Conservation (phyloP, 225 moss, liverwort and hornwort species). For the Rhytidiadelphus loreus region DNA sequence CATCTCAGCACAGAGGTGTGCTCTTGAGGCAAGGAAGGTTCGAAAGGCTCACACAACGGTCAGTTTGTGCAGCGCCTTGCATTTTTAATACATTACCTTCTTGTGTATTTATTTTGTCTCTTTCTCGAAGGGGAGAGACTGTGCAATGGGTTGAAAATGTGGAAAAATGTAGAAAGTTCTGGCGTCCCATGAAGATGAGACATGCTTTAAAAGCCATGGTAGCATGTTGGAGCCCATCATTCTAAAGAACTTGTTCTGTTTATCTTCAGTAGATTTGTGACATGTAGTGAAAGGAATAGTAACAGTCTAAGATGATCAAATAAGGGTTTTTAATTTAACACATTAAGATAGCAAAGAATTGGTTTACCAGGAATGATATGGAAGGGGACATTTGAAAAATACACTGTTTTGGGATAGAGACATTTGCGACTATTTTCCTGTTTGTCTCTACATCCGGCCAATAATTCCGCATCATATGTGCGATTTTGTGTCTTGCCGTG, state of each 20-base stretch:
- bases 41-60: slow-evolving; percentile 58
- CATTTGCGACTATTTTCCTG: neutral
- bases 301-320: neutral
- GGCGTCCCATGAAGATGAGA: neutral
- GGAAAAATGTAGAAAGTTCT: neutral
- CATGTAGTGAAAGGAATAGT: neutral
- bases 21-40: slow-evolving; percentile 64
- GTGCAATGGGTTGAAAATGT: neutral
- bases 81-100: neutral
- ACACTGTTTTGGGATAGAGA: neutral
- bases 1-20: slow-evolving; percentile 81
- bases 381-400: neutral
- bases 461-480: neutral
- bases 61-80: neutral
- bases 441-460: neutral
- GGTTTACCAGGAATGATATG: neutral
- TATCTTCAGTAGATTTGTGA: neutral
- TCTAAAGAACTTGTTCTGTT: neutral
- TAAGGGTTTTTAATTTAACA: neutral
- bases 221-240: neutral
- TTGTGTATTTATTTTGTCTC: neutral
- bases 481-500: neutral
- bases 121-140: neutral
- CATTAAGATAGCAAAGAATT: neutral
- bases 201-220: neutral